These are phyloP conservation scores for Begonia masoniana DNA, from an alignment of 306 rosid species.

Conservation along the genomic window DNA sequence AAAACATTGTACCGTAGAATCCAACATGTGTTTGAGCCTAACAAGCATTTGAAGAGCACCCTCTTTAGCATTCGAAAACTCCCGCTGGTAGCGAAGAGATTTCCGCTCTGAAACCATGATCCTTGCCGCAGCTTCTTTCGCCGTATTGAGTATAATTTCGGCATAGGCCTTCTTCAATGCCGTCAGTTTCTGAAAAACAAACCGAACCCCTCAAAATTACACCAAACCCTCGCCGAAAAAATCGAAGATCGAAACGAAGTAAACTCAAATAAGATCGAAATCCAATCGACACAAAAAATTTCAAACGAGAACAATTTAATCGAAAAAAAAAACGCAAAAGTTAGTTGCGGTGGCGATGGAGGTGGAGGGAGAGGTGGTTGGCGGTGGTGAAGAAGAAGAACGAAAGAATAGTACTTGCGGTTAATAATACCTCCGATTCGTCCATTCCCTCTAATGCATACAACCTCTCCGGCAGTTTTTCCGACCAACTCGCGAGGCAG, in stretches of 20 bases:
- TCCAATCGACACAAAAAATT: neutral
- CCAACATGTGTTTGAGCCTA: conserved; percentile 58
- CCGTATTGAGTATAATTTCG: conserved; percentile 66
- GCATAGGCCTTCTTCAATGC: conserved; percentile 82
- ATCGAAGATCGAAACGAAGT: neutral
- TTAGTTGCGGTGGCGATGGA: neutral
- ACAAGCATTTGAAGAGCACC: conserved; percentile 66
- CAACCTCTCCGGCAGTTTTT: neutral
- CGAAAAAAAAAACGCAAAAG: neutral
- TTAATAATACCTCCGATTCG: neutral
- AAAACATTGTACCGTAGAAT: conserved; percentile 46
- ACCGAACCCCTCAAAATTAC: neutral
- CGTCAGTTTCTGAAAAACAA: conserved; percentile 55
- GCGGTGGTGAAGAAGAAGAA: neutral
- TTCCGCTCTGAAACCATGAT: conserved; percentile 60
- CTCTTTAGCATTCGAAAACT: conserved; percentile 42
- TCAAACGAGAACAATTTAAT: neutral
- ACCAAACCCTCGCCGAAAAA: neutral
- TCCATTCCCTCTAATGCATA: neutral
- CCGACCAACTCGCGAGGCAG: neutral
- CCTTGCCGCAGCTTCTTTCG: conserved; percentile 77
- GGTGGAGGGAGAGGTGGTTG: neutral
- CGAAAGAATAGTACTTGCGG: neutral
- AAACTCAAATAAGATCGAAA: neutral
- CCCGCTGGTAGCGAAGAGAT: conserved; percentile 40